phyloP scores from a whole-genome alignment of 495 filamentous ascomycete genomes.

The Hyaloscypha variabilis region DNA sequence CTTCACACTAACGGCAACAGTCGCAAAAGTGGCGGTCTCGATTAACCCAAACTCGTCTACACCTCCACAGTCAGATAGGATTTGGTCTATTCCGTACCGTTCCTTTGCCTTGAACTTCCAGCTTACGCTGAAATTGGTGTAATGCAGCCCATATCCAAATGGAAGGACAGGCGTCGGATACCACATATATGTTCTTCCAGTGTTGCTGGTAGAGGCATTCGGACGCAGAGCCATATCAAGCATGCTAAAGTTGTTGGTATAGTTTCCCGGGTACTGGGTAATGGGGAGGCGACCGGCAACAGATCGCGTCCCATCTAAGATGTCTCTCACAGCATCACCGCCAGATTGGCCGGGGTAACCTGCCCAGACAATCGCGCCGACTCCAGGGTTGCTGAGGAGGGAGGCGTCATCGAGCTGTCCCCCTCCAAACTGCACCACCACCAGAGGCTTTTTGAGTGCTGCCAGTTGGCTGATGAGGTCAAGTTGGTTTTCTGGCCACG shows the following conservation, averaged over 20 bases:
- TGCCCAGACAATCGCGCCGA: conserved; percentile 81
- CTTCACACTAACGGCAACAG: conserved; percentile 41
- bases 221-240: conserved; percentile 58
- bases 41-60: conserved; percentile 21
- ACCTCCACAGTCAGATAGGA: conserved; percentile 30
- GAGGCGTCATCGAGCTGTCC: conserved; percentile 35
- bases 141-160: conserved; percentile 58
- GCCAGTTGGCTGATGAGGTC: conserved; percentile 53
- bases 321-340: conserved; percentile 46
- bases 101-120: background rate
- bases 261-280: conserved; percentile 58
- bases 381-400: conserved; percentile 59
- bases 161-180: conserved; percentile 58
- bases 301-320: conserved; percentile 42
- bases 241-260: conserved; percentile 51
- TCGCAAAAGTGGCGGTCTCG: conserved; percentile 40
- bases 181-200: conserved; percentile 63
- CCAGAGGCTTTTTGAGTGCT: conserved; percentile 48
- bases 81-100: too few species aligned
- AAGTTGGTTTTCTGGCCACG: conserved; percentile 59
- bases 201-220: conserved; percentile 27
- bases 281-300: conserved; percentile 56
- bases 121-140: conserved; percentile 41
- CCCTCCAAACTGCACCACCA: conserved; percentile 58
- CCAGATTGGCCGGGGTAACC: conserved; percentile 85